phyloP scores from a whole-genome alignment of 805 yeast genomes.

The Dipodascopsis tothii region DNA sequence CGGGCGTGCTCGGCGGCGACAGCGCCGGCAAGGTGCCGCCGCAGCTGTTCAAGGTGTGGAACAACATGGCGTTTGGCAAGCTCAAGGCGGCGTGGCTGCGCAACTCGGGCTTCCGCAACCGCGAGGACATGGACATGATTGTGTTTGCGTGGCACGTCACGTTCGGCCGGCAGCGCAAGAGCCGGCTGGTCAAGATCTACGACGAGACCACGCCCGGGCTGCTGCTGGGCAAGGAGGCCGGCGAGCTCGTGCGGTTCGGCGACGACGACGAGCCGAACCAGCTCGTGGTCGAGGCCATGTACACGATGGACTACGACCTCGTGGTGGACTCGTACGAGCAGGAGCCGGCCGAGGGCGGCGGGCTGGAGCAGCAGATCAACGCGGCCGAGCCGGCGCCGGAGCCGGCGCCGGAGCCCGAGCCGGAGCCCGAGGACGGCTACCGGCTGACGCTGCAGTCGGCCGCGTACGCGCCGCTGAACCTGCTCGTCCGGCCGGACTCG shows the following conservation, averaged over 20 bases:
- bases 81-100: slow-evolving; percentile 11
- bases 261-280: background rate
- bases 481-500: slow-evolving; percentile 1
- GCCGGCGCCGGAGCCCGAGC: background rate
- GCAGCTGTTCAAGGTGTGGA: slow-evolving; percentile 5
- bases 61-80: slow-evolving; percentile 4
- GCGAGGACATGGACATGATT: background rate
- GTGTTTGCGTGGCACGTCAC: slow-evolving; percentile 8
- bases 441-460: background rate
- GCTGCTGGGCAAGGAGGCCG: slow-evolving; percentile 9
- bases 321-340: background rate
- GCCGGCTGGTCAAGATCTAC: slow-evolving; percentile 3
- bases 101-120: background rate
- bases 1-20: no score
- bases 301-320: background rate
- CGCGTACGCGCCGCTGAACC: background rate
- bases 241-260: slow-evolving; percentile 2
- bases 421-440: slow-evolving; percentile 2
- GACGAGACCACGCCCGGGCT: slow-evolving; percentile 14
- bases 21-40: background rate
- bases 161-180: background rate
- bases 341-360: background rate
- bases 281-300: background rate
- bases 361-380: background rate
- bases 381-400: background rate